Evolutionary conservation across 163 green algal species (phyloP).

Genomic region (Botryococcus braunii): DNA sequence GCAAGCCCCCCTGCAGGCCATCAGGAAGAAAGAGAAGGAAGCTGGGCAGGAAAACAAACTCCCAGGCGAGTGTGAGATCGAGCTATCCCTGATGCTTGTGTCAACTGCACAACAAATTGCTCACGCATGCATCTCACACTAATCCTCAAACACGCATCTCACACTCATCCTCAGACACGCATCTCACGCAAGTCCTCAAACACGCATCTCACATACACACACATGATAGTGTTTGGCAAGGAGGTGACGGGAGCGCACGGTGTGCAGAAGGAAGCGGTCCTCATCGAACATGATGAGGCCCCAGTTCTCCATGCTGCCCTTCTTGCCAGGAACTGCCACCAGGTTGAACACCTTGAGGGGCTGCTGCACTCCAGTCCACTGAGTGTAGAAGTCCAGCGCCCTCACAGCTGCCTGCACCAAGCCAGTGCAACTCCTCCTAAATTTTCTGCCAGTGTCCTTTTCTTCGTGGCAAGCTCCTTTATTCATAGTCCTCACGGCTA

Average conservation of each 20-base stretch:
- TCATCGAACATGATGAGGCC: conserved; percentile 49
- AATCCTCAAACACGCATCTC: background rate
- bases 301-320: conserved; percentile 50
- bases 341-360: conserved; percentile 39
- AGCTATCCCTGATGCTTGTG: too few relatives aligned
- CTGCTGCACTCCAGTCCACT: conserved; percentile 20
- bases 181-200: background rate
- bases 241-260: conserved; percentile 10
- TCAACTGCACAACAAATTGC: too few relatives aligned
- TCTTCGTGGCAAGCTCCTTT: background rate
- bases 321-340: conserved; percentile 41
- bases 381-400: conserved; percentile 25
- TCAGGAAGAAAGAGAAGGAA: too few relatives aligned
- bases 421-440: conserved; percentile 1
- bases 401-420: conserved; percentile 16
- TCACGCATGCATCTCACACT: background rate
- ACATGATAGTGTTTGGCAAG: background rate
- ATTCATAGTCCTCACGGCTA: background rate
- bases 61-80: too few relatives aligned
- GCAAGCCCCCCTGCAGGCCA: too few relatives aligned
- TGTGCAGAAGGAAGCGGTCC: conserved; percentile 24
- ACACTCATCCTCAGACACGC: background rate
- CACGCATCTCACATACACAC: background rate
- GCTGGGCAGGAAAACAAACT: too few relatives aligned
- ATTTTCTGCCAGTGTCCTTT: background rate